A percentile compares a stretch with the other conserved stretches of the same genome.
phyloP scores from a whole-genome alignment of 169 alveolate species.

The Cryptosporidium xiaoi region DNA sequence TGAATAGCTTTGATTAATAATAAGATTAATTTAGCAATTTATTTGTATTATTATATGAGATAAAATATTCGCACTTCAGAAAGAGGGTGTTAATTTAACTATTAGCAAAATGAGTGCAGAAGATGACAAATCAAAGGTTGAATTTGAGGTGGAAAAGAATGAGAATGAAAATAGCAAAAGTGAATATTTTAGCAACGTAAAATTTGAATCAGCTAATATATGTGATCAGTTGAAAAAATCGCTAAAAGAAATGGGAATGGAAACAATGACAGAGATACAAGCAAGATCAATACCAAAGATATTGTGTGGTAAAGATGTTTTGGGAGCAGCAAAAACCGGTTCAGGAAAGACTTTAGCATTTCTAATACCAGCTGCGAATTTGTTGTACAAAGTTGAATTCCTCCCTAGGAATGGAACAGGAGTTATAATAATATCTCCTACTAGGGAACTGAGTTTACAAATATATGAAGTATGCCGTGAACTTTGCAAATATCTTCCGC shows the following conservation, averaged over 20 bases:
- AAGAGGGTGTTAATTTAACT: too few species aligned
- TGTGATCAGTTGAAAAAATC: constrained; percentile 93
- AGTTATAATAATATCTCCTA: constrained; percentile 93
- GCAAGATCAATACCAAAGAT: constrained; percentile 97
- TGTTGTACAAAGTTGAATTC: constrained; percentile 93
- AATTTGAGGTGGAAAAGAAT: constrained; percentile 1
- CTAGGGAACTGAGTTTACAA: constrained; percentile 98
- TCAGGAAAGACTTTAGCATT: constrained; percentile 99
- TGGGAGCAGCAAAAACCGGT: constrained; percentile 98
- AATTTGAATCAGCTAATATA: constrained; percentile 88
- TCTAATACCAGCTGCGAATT: constrained; percentile 97
- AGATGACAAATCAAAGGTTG: constrained; percentile 26
- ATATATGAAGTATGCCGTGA: constrained; percentile 96
- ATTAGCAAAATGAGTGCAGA: constrained; percentile 24
- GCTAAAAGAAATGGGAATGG: constrained; percentile 89
- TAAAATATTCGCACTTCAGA: too few species aligned
- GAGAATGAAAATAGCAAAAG: background rate
- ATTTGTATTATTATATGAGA: too few species aligned
- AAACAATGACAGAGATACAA: constrained; percentile 95
- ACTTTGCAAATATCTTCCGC: constrained; percentile 91
- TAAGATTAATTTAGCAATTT: too few species aligned
- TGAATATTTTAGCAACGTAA: constrained; percentile 84
- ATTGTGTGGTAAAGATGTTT: constrained; percentile 96
- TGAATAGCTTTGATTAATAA: too few species aligned
- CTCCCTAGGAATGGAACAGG: constrained; percentile 95